Percentiles rank a stretch among this genome's conserved stretches.
Conservation (phyloP, 495 filamentous ascomycete species). For the Penicillium tannophilum region DNA sequence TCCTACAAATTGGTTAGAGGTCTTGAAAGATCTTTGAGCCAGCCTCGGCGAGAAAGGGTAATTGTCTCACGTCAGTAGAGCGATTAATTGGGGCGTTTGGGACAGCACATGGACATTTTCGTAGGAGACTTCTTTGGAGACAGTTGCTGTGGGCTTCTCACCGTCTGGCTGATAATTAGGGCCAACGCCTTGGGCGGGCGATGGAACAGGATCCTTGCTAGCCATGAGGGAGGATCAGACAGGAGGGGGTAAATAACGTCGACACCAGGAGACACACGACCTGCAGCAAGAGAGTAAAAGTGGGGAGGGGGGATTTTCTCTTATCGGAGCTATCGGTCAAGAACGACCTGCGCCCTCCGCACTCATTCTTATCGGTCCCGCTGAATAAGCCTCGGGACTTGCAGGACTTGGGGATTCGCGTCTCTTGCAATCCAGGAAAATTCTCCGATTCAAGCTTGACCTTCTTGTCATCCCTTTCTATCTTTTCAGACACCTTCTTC, state of each 20-base stretch:
- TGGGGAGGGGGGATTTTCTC: conserved; percentile 18
- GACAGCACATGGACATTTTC: conserved; percentile 87
- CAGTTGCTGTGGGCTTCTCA: conserved; percentile 85
- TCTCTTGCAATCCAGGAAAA: not conserved
- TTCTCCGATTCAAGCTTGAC: not conserved
- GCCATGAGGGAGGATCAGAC: conserved; percentile 21
- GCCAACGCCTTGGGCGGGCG: conserved; percentile 73
- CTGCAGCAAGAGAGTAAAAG: conserved; percentile 1
- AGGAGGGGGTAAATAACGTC: no score
- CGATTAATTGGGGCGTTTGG: conserved; percentile 95
- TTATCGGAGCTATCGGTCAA: conserved; percentile 20
- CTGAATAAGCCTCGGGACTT: conserved; percentile 4
- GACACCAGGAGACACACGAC: not conserved
- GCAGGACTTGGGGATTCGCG: not conserved
- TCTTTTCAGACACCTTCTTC: not conserved
- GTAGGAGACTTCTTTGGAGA: conserved; percentile 79
- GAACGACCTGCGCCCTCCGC: conserved; percentile 5
- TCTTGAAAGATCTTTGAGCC: not conserved
- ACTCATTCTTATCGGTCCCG: conserved; percentile 2
- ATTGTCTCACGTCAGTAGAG: conserved; percentile 84
- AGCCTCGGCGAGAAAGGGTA: not conserved
- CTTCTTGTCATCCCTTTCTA: not conserved
- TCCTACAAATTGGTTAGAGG: conserved; percentile 56
- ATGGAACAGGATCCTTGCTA: conserved; percentile 37
- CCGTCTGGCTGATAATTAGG: conserved; percentile 74